These are phyloP conservation scores for Musa balbisiana DNA, from an alignment of 202 grass and related monocot genomes.

Conservation along the genomic window DNA sequence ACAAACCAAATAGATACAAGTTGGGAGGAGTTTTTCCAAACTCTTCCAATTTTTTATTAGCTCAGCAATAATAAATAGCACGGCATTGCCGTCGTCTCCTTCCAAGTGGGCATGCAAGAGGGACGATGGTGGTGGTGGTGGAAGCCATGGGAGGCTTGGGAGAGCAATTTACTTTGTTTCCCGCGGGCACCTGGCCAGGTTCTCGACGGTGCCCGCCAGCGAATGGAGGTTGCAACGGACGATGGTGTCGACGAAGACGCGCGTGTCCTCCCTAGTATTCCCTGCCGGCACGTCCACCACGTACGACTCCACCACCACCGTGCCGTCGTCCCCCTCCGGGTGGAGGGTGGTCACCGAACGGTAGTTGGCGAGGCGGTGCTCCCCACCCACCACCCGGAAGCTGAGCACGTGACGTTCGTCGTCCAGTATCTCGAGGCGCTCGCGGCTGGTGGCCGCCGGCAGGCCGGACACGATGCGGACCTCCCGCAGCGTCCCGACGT, in stretches of 20 bases:
- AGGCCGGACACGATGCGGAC: background rate
- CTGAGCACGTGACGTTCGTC: conserved; percentile 8
- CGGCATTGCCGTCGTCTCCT: too few species aligned
- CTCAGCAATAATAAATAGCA: too few species aligned
- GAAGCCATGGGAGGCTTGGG: too few species aligned
- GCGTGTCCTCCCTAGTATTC: background rate
- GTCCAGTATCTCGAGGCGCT: conserved; percentile 10
- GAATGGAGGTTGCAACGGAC: background rate
- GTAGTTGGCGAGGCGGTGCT: conserved; percentile 14
- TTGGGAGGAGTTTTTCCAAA: too few species aligned
- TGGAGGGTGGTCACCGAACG: conserved; percentile 5
- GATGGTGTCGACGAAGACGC: background rate
- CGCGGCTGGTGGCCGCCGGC: conserved; percentile 1
- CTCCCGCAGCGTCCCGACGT: conserved; percentile 7
- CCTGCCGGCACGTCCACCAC: background rate
- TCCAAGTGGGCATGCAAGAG: too few species aligned
- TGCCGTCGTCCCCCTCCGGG: background rate
- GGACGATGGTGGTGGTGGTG: too few species aligned
- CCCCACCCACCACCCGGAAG: conserved; percentile 5
- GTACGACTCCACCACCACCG: conserved; percentile 3
- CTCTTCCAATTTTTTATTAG: too few species aligned
- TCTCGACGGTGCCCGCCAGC: background rate
- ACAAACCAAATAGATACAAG: too few species aligned
- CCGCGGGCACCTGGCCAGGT: background rate
- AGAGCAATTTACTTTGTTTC: too few species aligned